phyloP scores from a whole-genome alignment of 169 alveolate species.

The Condylostoma magnum region DNA sequence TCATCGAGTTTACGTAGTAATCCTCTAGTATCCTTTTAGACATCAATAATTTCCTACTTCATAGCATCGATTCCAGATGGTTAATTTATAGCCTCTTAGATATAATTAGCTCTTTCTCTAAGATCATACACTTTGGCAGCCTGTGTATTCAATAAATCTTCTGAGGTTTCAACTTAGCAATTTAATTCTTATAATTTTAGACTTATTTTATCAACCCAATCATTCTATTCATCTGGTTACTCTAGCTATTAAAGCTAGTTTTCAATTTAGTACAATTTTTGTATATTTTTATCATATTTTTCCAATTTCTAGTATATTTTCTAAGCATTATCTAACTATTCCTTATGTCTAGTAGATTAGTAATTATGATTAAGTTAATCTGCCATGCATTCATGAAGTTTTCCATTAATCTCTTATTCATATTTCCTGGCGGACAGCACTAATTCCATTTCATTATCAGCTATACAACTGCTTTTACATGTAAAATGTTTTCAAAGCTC shows the following conservation, averaged over 20 bases:
- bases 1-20: too few species aligned
- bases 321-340: background rate
- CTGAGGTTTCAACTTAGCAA: background rate
- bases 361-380: too few species aligned
- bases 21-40: too few species aligned
- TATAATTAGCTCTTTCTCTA: background rate
- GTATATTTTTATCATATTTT: background rate
- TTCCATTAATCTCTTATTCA: background rate
- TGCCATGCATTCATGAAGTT: too few species aligned
- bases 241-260: background rate
- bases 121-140: slow-evolving; percentile 17
- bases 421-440: background rate
- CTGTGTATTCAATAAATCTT: background rate
- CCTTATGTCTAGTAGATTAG: too few species aligned
- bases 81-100: background rate
- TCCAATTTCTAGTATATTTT: background rate
- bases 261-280: background rate
- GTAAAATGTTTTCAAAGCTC: slow-evolving; percentile 3
- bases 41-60: too few species aligned
- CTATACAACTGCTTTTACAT: background rate
- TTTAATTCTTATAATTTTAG: background rate
- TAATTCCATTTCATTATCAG: background rate
- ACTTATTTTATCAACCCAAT: background rate
- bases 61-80: too few species aligned
- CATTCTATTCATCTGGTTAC: background rate